phyloP scores from a whole-genome alignment of 768 basidiomycete genomes.

The Trametes gibbosa region DNA sequence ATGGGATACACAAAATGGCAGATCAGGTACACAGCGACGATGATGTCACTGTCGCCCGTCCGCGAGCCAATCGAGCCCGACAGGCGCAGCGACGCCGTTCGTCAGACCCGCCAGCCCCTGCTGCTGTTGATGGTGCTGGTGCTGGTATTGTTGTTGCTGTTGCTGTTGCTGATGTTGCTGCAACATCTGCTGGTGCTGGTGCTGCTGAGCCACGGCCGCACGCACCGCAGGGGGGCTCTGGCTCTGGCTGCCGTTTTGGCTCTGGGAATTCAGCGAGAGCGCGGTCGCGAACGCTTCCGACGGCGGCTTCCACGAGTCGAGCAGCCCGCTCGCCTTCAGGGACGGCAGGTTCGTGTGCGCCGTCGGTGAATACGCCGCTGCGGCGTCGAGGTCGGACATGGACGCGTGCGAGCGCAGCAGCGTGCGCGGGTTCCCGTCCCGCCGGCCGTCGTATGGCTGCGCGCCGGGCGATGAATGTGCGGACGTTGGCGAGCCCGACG shows the following conservation, averaged over 20 bases:
- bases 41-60: not conserved
- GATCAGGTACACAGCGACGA: not conserved
- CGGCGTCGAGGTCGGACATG: slow-evolving; percentile 11
- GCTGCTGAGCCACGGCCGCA: not conserved
- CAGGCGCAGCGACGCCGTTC: slow-evolving; percentile 36
- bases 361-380: slow-evolving; percentile 9
- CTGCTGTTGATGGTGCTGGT: not conserved
- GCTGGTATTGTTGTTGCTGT: not conserved
- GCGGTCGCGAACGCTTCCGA: slow-evolving; percentile 24
- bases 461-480: slow-evolving; percentile 9
- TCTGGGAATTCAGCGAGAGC: slow-evolving; percentile 15
- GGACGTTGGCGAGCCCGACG: slow-evolving; percentile 16
- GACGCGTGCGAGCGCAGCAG: slow-evolving; percentile 13
- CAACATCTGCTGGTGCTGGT: not conserved
- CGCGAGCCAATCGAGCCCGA: slow-evolving; percentile 64
- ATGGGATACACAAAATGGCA: not conserved
- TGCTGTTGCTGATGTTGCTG: not conserved
- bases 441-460: slow-evolving; percentile 11
- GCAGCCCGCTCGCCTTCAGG: slow-evolving; percentile 68
- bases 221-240: not conserved
- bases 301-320: slow-evolving; percentile 45
- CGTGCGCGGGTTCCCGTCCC: slow-evolving; percentile 11
- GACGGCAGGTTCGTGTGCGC: slow-evolving; percentile 55
- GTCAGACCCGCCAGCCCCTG: not conserved
- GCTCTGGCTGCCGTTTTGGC: not conserved